These are phyloP conservation scores for Fusarium albosuccineum DNA, from an alignment of 2,329 filamentous ascomycete species.

Conservation along the genomic window DNA sequence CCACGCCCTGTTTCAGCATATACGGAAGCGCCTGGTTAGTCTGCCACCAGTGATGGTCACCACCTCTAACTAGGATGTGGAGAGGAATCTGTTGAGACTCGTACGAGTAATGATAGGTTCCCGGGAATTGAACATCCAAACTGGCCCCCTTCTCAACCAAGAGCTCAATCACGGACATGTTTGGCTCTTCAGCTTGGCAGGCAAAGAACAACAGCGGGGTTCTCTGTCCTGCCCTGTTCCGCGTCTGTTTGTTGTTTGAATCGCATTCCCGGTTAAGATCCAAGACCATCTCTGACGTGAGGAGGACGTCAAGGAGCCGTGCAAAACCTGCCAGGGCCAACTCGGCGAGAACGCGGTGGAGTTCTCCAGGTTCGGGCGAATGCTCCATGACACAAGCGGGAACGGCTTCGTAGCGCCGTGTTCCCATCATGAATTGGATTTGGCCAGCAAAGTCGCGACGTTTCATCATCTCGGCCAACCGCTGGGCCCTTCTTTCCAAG, in stretches of 20 bases:
- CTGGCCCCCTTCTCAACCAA: background rate
- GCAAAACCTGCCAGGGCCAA: background rate
- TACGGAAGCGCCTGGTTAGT: conserved; percentile 13
- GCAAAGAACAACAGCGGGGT: background rate
- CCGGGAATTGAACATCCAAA: background rate
- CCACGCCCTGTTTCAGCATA: conserved; percentile 7
- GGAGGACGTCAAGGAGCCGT: background rate
- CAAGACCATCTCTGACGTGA: background rate
- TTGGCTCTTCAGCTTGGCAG: background rate
- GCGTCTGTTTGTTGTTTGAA: background rate
- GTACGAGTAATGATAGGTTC: background rate
- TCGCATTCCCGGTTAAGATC: background rate
- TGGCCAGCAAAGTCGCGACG: background rate
- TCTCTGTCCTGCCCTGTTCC: too few relatives aligned
- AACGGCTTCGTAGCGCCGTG: background rate
- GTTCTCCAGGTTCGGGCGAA: background rate
- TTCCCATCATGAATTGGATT: background rate
- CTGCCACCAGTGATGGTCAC: conserved; percentile 13
- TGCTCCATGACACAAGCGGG: background rate
- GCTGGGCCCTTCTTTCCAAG: background rate
- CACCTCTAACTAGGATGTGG: background rate
- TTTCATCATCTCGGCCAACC: background rate
- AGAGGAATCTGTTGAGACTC: background rate
- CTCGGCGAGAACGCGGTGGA: background rate
- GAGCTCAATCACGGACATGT: background rate